Conservation (phyloP, 1,284 basidiomycete species). For the Heterobasidion annosum region DNA sequence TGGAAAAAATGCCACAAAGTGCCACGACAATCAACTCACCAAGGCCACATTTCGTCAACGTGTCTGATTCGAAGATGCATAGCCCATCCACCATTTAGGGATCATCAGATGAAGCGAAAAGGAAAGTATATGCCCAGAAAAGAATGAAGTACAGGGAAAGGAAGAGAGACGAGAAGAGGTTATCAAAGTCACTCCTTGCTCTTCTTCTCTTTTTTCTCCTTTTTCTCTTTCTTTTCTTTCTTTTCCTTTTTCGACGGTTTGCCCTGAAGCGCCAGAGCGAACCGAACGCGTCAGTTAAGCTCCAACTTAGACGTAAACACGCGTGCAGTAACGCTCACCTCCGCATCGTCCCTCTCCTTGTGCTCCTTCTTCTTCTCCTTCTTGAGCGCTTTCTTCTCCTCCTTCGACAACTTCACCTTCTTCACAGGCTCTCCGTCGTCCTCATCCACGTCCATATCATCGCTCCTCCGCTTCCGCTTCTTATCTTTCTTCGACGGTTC, state of each 20-base stretch:
- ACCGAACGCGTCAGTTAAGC: background rate
- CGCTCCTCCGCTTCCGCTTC: conserved; percentile 51
- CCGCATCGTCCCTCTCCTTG: conserved; percentile 30
- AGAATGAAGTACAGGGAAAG: background rate
- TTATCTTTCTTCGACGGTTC: conserved; percentile 37
- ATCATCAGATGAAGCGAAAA: background rate
- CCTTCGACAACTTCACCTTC: conserved; percentile 71
- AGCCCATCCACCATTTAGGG: no score
- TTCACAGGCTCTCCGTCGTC: conserved; percentile 51
- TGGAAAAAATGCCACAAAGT: no score
- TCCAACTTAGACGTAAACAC: background rate
- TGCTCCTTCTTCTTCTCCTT: conserved; percentile 54
- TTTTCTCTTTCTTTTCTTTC: conserved; percentile 27
- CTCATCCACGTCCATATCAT: conserved; percentile 52
- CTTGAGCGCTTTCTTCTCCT: conserved; percentile 77
- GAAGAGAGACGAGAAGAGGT: conserved; percentile 8
- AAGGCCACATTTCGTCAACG: background rate
- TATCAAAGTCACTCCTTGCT: conserved; percentile 26
- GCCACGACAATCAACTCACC: background rate
- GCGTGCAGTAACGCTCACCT: conserved; percentile 19
- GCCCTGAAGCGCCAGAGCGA: conserved; percentile 2
- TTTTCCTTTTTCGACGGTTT: conserved; percentile 18
- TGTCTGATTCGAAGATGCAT: background rate
- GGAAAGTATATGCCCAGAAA: background rate
- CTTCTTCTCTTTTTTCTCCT: conserved; percentile 28